A percentile compares a stretch with the other conserved stretches of the same genome.
These are phyloP conservation scores for Hydnum rufescens DNA, from an alignment of 768 basidiomycete species.

Conservation along the genomic window DNA sequence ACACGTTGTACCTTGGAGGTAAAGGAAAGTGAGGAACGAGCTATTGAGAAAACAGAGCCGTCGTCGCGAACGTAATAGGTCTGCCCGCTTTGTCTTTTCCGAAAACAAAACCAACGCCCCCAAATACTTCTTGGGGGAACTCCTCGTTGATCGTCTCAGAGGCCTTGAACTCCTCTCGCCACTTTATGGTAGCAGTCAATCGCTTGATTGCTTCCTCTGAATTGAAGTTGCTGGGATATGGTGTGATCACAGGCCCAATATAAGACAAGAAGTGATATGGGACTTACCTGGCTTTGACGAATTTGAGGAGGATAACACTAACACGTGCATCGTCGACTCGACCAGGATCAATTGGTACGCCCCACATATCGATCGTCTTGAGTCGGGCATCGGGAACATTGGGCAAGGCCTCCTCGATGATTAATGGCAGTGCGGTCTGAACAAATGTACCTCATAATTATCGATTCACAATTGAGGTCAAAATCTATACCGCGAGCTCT, in stretches of 20 bases:
- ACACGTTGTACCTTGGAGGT: slow-evolving; percentile 47
- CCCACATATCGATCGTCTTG: slow-evolving; percentile 37
- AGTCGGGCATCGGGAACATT: slow-evolving; percentile 19
- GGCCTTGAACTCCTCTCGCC: slow-evolving; percentile 48
- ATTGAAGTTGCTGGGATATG: slow-evolving; percentile 28
- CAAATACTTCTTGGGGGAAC: slow-evolving; percentile 45
- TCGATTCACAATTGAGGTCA: too few relatives aligned
- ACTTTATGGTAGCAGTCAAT: slow-evolving; percentile 46
- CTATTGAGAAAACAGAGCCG: not conserved
- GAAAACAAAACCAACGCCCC: slow-evolving; percentile 37
- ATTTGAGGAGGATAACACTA: slow-evolving; percentile 66
- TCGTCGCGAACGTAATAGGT: slow-evolving; percentile 39
- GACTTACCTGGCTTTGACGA: slow-evolving; percentile 51
- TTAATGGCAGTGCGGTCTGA: slow-evolving; percentile 26
- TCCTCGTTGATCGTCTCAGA: slow-evolving; percentile 38
- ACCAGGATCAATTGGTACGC: slow-evolving; percentile 42
- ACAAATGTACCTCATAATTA: not conserved
- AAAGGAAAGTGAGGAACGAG: not conserved
- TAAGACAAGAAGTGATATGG: not conserved
- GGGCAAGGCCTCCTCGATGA: slow-evolving; percentile 39
- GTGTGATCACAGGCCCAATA: not conserved
- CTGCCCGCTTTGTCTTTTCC: slow-evolving; percentile 53
- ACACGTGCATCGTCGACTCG: slow-evolving; percentile 34
- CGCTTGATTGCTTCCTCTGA: slow-evolving; percentile 37
- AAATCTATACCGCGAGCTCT: slow-evolving; percentile 14